phyloP scores from a whole-genome alignment of 1,139 yeast genomes.

The Hemisphaericaspora subhashii region DNA sequence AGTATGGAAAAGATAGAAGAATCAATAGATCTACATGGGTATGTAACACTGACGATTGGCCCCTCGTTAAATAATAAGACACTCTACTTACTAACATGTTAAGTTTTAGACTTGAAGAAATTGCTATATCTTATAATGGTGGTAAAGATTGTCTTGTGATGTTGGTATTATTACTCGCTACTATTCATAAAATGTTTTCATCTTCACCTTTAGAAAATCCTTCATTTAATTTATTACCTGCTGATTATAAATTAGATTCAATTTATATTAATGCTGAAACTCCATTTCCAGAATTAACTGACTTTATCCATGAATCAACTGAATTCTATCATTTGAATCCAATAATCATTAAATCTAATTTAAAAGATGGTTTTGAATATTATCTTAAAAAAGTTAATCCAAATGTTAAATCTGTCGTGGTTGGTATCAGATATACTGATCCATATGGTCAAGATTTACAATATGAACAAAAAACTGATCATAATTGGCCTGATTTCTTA shows the following conservation, averaged over 20 bases:
- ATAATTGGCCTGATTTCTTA: constrained; percentile 82
- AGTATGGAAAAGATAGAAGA: constrained; percentile 32
- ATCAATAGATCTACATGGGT: constrained; percentile 36
- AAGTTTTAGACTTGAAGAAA: constrained; percentile 43
- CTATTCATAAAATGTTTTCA: constrained; percentile 41
- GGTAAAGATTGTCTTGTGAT: constrained; percentile 90
- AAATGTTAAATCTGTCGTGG: constrained; percentile 61
- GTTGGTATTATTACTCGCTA: constrained; percentile 65
- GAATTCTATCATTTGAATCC: constrained; percentile 46
- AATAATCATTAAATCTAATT: constrained; percentile 43
- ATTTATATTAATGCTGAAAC: constrained; percentile 71
- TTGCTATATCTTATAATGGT: constrained; percentile 82
- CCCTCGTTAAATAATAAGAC: too few relatives aligned
- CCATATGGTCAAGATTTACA: constrained; percentile 64
- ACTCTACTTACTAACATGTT: constrained; percentile 18
- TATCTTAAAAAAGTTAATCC: constrained; percentile 51
- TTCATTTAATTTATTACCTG: constrained; percentile 20
- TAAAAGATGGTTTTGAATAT: constrained; percentile 65
- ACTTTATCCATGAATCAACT: constrained; percentile 46
- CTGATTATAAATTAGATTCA: constrained; percentile 46
- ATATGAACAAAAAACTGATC: constrained; percentile 69
- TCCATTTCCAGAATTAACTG: constrained; percentile 60
- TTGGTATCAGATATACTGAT: constrained; percentile 80
- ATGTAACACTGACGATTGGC: too few relatives aligned
- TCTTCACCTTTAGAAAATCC: constrained; percentile 9